Evolutionary conservation across 202 grass and related monocot species (phyloP).

Genomic region (Setaria italica): DNA sequence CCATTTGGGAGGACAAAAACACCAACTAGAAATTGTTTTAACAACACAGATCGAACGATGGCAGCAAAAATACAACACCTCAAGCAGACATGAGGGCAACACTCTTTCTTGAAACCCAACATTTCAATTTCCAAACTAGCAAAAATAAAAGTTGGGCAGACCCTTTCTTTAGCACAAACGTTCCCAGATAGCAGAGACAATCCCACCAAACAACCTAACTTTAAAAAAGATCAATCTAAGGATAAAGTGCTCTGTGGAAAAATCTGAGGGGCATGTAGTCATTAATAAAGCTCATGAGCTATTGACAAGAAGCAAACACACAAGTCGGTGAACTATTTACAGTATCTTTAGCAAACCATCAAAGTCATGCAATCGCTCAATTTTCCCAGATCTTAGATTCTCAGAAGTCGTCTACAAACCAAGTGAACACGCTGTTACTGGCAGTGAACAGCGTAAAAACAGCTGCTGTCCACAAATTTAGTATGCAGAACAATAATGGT

Average conservation of each 20-base stretch:
- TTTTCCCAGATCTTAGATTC: neutral
- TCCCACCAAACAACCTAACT: conserved; percentile 10
- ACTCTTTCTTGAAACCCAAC: neutral
- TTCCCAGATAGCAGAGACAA: conserved; percentile 1
- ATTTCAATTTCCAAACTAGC: neutral
- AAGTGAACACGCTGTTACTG: conserved; percentile 9
- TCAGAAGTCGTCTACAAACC: neutral
- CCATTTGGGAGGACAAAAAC: neutral
- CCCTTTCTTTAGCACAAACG: neutral
- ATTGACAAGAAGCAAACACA: neutral
- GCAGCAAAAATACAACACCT: neutral
- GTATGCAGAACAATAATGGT: conserved; percentile 27
- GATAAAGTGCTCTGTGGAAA: conserved; percentile 37
- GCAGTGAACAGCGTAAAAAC: conserved; percentile 32
- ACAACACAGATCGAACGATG: neutral
- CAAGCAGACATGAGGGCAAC: neutral
- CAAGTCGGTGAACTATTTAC: conserved; percentile 10
- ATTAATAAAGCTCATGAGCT: conserved; percentile 18
- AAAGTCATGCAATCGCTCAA: conserved; percentile 23
- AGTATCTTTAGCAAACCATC: conserved; percentile 29
- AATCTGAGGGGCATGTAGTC: conserved; percentile 15
- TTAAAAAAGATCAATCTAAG: neutral
- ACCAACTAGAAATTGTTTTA: neutral
- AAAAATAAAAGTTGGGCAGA: neutral
- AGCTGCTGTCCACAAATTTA: conserved; percentile 36